Evolutionary conservation across 768 basidiomycete species (phyloP).

Genomic region (Amanita polypyramis): DNA sequence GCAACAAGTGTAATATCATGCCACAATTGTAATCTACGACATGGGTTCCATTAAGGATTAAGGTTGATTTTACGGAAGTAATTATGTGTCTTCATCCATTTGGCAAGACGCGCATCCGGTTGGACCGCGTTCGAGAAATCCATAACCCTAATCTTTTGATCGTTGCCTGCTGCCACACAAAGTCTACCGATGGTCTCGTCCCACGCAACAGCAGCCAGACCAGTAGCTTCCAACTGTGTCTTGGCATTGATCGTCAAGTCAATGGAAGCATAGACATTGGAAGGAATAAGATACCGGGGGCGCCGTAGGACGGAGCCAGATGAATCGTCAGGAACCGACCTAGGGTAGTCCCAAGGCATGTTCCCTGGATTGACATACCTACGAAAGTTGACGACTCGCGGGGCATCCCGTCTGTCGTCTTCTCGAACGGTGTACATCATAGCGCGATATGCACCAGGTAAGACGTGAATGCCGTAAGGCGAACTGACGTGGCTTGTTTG

Average conservation of each 20-base stretch:
- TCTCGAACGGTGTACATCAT: conserved; percentile 27
- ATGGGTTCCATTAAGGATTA: neutral
- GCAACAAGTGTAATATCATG: conserved; percentile 2
- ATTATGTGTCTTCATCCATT: conserved; percentile 23
- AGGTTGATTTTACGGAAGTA: conserved; percentile 6
- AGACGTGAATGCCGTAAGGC: conserved; percentile 17
- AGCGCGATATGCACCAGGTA: conserved; percentile 34
- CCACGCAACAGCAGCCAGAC: conserved; percentile 46
- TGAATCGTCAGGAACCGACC: neutral
- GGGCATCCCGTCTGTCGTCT: conserved; percentile 22
- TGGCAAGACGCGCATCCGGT: conserved; percentile 19
- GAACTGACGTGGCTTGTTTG: conserved; percentile 8
- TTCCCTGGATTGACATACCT: conserved; percentile 26
- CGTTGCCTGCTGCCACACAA: conserved; percentile 35
- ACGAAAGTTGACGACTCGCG: conserved; percentile 24
- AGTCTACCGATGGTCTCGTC: conserved; percentile 57
- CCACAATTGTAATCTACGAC: neutral
- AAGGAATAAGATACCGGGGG: conserved; percentile 2
- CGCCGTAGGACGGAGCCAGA: conserved; percentile 8
- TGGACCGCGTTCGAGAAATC: conserved; percentile 30
- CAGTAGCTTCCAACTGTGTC: conserved; percentile 10
- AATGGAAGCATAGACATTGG: conserved; percentile 3
- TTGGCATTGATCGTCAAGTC: conserved; percentile 8
- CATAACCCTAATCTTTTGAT: conserved; percentile 30
- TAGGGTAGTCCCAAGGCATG: conserved; percentile 12